phyloP scores from a whole-genome alignment of 345 rosid genomes.

The Excoecaria agallocha region DNA sequence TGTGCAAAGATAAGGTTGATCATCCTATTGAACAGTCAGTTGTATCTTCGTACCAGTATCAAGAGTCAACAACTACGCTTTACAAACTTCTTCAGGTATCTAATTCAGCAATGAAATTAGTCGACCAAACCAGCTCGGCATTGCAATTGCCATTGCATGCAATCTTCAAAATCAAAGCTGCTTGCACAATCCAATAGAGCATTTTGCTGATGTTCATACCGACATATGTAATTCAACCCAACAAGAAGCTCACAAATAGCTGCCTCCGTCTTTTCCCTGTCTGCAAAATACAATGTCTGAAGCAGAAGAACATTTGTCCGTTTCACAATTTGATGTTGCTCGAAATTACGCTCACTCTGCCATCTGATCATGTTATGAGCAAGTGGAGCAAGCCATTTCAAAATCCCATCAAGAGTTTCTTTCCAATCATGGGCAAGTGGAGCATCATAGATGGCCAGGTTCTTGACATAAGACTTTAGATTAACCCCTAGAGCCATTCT shows the following conservation, averaged over 20 bases:
- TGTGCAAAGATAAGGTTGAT: constrained; percentile 24
- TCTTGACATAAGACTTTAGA: constrained; percentile 70
- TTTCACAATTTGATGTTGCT: constrained; percentile 82
- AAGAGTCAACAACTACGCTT: constrained; percentile 23
- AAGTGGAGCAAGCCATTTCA: constrained; percentile 83
- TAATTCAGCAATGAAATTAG: constrained; percentile 28
- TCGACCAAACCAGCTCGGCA: constrained; percentile 38
- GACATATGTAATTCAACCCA: constrained; percentile 92
- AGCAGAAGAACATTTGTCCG: constrained; percentile 80
- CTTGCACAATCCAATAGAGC: constrained; percentile 86
- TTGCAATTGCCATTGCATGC: constrained; percentile 87
- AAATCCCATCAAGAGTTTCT: constrained; percentile 66
- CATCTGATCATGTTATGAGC: constrained; percentile 95
- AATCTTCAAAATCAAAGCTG: constrained; percentile 93
- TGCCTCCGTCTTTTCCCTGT: constrained; percentile 75
- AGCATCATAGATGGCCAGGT: constrained; percentile 87
- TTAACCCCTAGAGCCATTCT: constrained; percentile 55
- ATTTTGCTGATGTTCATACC: constrained; percentile 84
- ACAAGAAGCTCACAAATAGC: constrained; percentile 79
- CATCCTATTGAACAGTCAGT: constrained; percentile 20
- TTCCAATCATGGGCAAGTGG: constrained; percentile 95
- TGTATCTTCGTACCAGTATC: constrained; percentile 27
- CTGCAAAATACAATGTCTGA: constrained; percentile 86
- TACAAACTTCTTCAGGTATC: constrained; percentile 23
- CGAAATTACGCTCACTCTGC: constrained; percentile 94